phyloP scores from a whole-genome alignment of 495 filamentous ascomycete species.

The Aspergillus taichungensis region DNA sequence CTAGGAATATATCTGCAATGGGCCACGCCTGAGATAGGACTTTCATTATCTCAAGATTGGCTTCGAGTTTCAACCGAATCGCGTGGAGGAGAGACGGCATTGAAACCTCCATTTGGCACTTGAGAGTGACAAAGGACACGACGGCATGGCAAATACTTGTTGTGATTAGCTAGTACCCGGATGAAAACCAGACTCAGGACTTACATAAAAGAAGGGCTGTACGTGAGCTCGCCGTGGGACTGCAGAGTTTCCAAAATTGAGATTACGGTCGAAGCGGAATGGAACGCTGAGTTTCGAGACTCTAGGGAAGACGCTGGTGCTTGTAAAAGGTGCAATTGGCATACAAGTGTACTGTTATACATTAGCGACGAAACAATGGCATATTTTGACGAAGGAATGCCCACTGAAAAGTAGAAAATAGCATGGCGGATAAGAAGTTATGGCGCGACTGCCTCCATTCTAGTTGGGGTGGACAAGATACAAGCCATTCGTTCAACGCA shows the following conservation, averaged over 20 bases:
- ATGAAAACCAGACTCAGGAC: not conserved
- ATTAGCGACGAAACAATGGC: not conserved
- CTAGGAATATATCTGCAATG: conserved; percentile 1
- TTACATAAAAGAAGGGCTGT: conserved; percentile 72
- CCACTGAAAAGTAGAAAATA: conserved; percentile 82
- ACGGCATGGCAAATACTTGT: conserved; percentile 6
- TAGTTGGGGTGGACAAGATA: conserved; percentile 73
- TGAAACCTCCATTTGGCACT: conserved; percentile 1
- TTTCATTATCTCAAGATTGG: conserved; percentile 1
- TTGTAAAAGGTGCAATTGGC: conserved; percentile 74
- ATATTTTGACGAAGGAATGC: conserved; percentile 11
- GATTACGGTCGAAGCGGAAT: conserved; percentile 80
- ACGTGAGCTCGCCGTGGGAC: conserved; percentile 65
- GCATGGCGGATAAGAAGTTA: conserved; percentile 80
- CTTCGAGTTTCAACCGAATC: conserved; percentile 2
- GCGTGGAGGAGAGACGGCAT: conserved; percentile 5
- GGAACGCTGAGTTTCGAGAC: conserved; percentile 81
- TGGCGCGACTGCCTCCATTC: conserved; percentile 69
- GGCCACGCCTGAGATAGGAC: conserved; percentile 4
- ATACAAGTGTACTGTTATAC: conserved; percentile 63
- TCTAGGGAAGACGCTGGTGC: conserved; percentile 73
- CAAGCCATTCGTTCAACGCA: conserved; percentile 83
- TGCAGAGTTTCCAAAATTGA: conserved; percentile 78
- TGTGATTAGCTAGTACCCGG: not conserved
- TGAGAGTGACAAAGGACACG: conserved; percentile 5